Evolutionary conservation across 1,284 basidiomycete species (phyloP), one percentile per base, ranked within the genome.

Genomic region (Tilletia caries): DNA sequence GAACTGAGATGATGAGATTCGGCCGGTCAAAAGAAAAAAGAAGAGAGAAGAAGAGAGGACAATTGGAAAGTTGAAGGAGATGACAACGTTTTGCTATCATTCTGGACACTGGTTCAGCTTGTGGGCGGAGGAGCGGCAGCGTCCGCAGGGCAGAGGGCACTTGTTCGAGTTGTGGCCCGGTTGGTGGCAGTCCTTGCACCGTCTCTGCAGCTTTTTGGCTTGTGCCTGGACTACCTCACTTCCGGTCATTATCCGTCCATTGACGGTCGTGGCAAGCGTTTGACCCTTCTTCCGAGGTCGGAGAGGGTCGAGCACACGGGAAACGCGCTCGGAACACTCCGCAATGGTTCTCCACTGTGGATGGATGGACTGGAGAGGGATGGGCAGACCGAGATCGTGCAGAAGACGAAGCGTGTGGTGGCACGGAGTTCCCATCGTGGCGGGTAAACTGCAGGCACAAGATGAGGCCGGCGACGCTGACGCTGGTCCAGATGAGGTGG

Each of bases 201-300:
- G 48, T n/a, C 48, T 20, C 48, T n/a, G 18, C 48, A 27, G 20
- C 48, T 50, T 41, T 41, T 41, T 41, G 37, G 37, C 37, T 41
- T 41, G 37, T 41, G 37, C 37, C 37, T 41, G 37, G 48, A 27
- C 48, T 20, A 50, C 20, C 48, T 50, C 48, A 20, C 6, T 27
- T 27, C 48, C 48, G 48, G 48, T 50, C 48, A 50, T n/a, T 20
- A 50, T 50, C 48, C 48, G 48, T 50, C 48, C 48, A 50, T 20
- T 50, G 48, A n/a, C 25, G 48, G 48, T 50, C 48, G 25, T 50
- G 20, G 48, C 37, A 41, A 41, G 25, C 25, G 48, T 27, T 20
- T n/a, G 48, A 50, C 18, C 48, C 25, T 50, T 50, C 20, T 50
- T 20, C 8, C 25, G 48, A 50, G 48, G 48, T 20, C 20, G 29